Conservation (phyloP, 1,139 yeast genomes). For the Candida anutae region DNA sequence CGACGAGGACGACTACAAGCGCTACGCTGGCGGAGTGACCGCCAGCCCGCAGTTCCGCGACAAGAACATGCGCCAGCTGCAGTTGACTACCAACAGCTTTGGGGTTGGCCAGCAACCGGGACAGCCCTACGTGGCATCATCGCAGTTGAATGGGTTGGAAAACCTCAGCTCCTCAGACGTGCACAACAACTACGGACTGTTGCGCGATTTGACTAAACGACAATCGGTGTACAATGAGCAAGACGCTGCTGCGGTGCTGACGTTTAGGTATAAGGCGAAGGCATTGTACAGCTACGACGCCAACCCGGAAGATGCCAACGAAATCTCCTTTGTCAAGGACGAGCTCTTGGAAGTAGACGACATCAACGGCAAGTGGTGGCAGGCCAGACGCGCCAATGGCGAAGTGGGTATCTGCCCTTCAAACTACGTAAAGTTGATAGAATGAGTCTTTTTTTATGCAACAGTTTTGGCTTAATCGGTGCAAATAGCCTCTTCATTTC, state of each 20-base stretch:
- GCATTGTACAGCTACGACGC: slow-evolving; percentile 87
- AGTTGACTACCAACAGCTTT: slow-evolving; percentile 20
- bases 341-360: slow-evolving; percentile 89
- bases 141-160: slow-evolving; percentile 53
- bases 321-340: slow-evolving; percentile 82
- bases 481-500: too few relatives aligned
- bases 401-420: slow-evolving; percentile 96
- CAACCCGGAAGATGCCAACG: slow-evolving; percentile 91
- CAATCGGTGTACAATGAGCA: slow-evolving; percentile 9
- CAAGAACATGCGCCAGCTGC: slow-evolving; percentile 30
- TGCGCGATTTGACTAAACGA: slow-evolving; percentile 23
- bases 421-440: slow-evolving; percentile 68
- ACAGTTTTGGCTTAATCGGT: too few relatives aligned
- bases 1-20: slow-evolving; percentile 23
- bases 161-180: slow-evolving; percentile 41
- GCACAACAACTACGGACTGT: slow-evolving; percentile 11
- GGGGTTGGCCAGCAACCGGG: slow-evolving; percentile 6
- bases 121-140: slow-evolving; percentile 44
- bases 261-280: slow-evolving; percentile 74
- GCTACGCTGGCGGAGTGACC: slow-evolving; percentile 15
- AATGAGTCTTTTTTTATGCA: neutral
- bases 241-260: slow-evolving; percentile 3
- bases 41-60: slow-evolving; percentile 24
- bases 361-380: slow-evolving; percentile 98
- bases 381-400: slow-evolving; percentile 82